Evolutionary conservation across 2,329 filamentous ascomycete species (phyloP), one percentile per base, ranked within the genome.

Genomic region (Penicillium sp.): DNA sequence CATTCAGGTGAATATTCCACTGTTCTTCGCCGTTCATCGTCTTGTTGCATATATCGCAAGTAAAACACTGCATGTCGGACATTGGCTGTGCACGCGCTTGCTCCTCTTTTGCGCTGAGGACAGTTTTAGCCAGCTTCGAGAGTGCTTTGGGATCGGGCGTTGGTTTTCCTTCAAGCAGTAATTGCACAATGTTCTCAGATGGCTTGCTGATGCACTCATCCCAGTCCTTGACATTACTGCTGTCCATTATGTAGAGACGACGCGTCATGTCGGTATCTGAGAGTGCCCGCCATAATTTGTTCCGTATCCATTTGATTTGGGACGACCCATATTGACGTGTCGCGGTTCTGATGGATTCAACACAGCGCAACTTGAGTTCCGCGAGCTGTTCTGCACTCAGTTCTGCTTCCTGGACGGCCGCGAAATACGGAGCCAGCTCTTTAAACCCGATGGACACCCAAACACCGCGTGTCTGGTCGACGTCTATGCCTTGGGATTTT

Each of bases 401-500:
- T 45, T 26, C 63, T 56, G 49, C 61, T 23, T 48, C 60, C 62
- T 52, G 70, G 56, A 59, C 73, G 62, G 81, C 80, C 2, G 74
- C 63, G 23, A 92, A 74, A 65, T 91, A 96, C 0, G 83, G 79
- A 52, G 88, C 81, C 66, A 97, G 88, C 67, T 99, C 90, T 69
- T 95, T 96, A 73, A 91, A 96, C 1, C 94, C 94, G 56, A 99
- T 99, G 1, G 92, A 94, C 48, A 95, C 88, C 91, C 93, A 99
- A 41, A 99, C 95, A 0, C 94, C 95, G 48, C 86, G 85, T 1
- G 83, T 88, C 59, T 84, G 80, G 65, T 97, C 90, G 2, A 94
- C 73, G 0, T 71, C 59, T 1, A 77, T 70, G 0, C 84, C 86
- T 1, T 74, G 64, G 0, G 74, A 67, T 44, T 75, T 68, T 49